Base-by-base conservation (phyloP, 164 flowering plant genomes). In the Umbilicus rupestris region DNA sequence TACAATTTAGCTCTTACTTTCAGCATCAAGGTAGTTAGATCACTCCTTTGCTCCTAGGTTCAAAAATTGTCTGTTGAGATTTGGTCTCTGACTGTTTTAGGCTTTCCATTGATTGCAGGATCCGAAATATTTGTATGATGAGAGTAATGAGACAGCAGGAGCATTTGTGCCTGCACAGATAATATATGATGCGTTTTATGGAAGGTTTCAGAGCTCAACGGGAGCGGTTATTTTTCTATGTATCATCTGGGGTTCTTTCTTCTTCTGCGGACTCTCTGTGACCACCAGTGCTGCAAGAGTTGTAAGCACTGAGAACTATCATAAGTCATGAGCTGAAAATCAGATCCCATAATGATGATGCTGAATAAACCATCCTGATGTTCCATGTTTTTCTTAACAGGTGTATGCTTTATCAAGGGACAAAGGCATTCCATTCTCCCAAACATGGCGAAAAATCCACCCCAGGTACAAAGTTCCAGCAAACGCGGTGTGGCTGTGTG, bases 351-450 rank as follows among this genome's bases (percentile, higher is more conserved):
- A 20, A 11, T 30, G 15, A 31, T 26, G 19, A 5, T 29, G 30
- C 17, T n/a, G n/a, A n/a, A 41, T 41, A 41, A 3, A 2, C 37
- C 26, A 39, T 57, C n/a, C 58, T 45, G 64, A 22, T 9, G 20
- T 17, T 26, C 60, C n/a, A 2, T 47, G 9, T 42, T 66, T 24
- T 15, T 47, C 12, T 2, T 41, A 2, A 41, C 35, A 76, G 73
- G 75, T 77, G 3, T 77, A 77, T 68, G 80, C 80, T 39, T 44
- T 77, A 35, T 72, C 80, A 62, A 72, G 77, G 20, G 80, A 77
- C 42, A 47, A 45, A 15, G 75, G 77, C 33, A 50, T 72, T 39
- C 80, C 80, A 35, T 74, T 77, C 52, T 77, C 80, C 31, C 71
- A 26, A 2, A 45, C 67, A 10, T 77, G 80, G 80, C 63, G 62